Conservation (phyloP, 306 rosid species). For the Datisca glomerata region DNA sequence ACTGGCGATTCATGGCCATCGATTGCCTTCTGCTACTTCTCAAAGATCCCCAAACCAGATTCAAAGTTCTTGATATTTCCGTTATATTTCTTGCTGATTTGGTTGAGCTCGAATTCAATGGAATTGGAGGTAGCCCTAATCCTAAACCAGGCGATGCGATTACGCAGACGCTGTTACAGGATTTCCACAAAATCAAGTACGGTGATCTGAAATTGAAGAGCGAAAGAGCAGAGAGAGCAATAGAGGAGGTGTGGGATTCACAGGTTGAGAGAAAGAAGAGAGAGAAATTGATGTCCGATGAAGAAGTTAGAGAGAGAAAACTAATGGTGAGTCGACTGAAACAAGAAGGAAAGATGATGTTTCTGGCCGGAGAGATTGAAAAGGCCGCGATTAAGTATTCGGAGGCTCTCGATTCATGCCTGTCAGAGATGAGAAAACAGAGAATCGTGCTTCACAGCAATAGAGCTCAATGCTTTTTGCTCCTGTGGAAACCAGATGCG, state of each 20-base stretch:
- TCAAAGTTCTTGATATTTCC: constrained; percentile 23
- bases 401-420: constrained; percentile 41
- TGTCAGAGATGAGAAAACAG: constrained; percentile 25
- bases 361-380: constrained; percentile 34
- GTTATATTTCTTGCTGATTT: constrained; percentile 39
- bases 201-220: constrained; percentile 32
- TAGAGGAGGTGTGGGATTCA: constrained; percentile 49
- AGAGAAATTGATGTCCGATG: constrained; percentile 34
- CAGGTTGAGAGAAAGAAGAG: constrained; percentile 51
- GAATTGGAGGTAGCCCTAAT: constrained; percentile 6
- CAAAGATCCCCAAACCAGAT: constrained; percentile 42
- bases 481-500: constrained; percentile 30
- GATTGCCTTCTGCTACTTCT: constrained; percentile 45
- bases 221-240: constrained; percentile 23
- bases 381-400: constrained; percentile 40
- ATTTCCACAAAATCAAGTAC: constrained; percentile 53
- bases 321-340: constrained; percentile 22
- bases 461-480: constrained; percentile 54
- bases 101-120: constrained; percentile 32
- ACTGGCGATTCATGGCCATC: constrained; percentile 35
- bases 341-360: constrained; percentile 31
- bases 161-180: constrained; percentile 33
- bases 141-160: constrained; percentile 36
- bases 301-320: constrained; percentile 34
- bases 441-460: constrained; percentile 61